Base-by-base conservation (phyloP, 441 rosid species). In the Syzygium malaccense region DNA sequence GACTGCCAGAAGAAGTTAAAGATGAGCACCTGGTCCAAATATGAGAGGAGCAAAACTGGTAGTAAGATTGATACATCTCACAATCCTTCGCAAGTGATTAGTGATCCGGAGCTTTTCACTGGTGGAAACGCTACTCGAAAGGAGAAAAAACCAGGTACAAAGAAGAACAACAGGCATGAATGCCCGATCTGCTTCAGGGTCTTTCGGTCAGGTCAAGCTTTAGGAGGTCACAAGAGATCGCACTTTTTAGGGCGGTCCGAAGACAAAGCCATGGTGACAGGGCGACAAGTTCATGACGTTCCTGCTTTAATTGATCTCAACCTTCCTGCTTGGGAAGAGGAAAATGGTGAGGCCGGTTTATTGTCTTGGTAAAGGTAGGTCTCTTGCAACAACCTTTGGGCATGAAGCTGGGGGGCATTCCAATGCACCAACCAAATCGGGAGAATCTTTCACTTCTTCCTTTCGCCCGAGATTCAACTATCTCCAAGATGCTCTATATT, bases 201-300 rank as follows among this genome's bases (percentile, higher is more conserved):
- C 75, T 97, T 95, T 92, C 93, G 91, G 89, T 96, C 99, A 57
- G 99, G 96, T 55, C 99, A 96, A 92, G 99, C 99, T 71, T 91
- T 97, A 90, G 99, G 98, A 49, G 98, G 99, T 60, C 99, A 97
- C 91, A 97, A 96, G 94, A 93, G 99, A 93, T 94, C 99, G 91
- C 99, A 96, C 92, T 94, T 93, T 89, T 79, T 92, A 89, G 99
- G 91, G 56, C 91, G 92, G 87, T 94, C 92, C 18, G 94, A 94
- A 80, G 94, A 94, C 91, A 93, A 90, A 90, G 92, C 96, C 19
- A 87, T 94, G 88, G 93, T 94, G 87, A 91, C 95, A 55, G 91
- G 90, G 89, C 94, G 92, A 71, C 90, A 92, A 18, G 90, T 91
- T 33, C 89, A 90, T 79, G 91, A 93, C 37, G 92, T 92, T 90